phyloP scores from a whole-genome alignment of 2,329 filamentous ascomycete genomes.

The Aspergillus amoenus region DNA sequence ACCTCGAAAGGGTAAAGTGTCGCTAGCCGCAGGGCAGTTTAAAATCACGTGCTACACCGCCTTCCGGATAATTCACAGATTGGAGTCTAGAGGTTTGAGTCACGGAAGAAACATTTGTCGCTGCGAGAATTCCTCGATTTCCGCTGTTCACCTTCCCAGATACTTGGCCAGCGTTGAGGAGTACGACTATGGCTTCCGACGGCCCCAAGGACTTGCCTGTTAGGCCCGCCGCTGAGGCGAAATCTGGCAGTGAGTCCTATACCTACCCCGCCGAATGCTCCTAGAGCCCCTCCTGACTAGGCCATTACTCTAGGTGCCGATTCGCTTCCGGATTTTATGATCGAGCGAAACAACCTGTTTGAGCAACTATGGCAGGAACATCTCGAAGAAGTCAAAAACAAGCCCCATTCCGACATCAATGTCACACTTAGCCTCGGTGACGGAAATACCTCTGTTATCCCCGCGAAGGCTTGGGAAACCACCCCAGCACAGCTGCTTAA shows the following conservation, averaged over 20 bases:
- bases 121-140: slow-evolving; percentile 10
- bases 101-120: slow-evolving; percentile 13
- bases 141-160: slow-evolving; percentile 24
- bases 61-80: slow-evolving; percentile 27
- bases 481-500: slow-evolving; percentile 76
- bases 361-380: slow-evolving; percentile 83
- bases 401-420: slow-evolving; percentile 47
- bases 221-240: slow-evolving; percentile 32
- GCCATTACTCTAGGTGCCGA: slow-evolving; percentile 28
- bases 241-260: slow-evolving; percentile 25
- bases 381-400: slow-evolving; percentile 68
- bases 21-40: slow-evolving; percentile 36
- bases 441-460: slow-evolving; percentile 39
- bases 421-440: slow-evolving; percentile 49
- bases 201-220: slow-evolving; percentile 37
- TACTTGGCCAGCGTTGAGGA: slow-evolving; percentile 13
- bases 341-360: slow-evolving; percentile 82
- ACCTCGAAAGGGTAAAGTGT: slow-evolving; percentile 47
- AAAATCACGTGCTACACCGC: slow-evolving; percentile 37
- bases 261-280: slow-evolving; percentile 35
- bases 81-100: slow-evolving; percentile 11
- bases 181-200: slow-evolving; percentile 34
- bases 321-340: slow-evolving; percentile 70
- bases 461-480: slow-evolving; percentile 85
- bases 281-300: slow-evolving; percentile 26